A percentile compares a stretch with the other conserved stretches of the same genome.
phyloP scores from a whole-genome alignment of 768 basidiomycete species.

The Leccinum ochraceum region DNA sequence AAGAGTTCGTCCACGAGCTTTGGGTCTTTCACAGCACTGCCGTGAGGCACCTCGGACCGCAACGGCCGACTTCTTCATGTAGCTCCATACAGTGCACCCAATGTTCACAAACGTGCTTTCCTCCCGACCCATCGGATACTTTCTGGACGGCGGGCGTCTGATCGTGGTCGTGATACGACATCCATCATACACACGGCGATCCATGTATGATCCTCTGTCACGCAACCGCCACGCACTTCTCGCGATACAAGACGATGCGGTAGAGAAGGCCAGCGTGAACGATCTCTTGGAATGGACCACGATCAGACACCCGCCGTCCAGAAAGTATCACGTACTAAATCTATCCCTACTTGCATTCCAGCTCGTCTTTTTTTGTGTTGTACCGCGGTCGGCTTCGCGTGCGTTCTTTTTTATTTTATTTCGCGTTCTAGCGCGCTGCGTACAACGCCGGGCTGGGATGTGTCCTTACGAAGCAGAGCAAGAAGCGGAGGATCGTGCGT shows the following conservation, averaged over 20 bases:
- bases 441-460: conserved; percentile 95
- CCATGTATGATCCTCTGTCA: conserved; percentile 1
- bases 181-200: too few species aligned
- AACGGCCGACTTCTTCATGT: too few species aligned
- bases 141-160: too few species aligned
- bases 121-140: too few species aligned
- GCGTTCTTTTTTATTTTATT: conserved; percentile 89
- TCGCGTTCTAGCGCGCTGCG: conserved; percentile 88
- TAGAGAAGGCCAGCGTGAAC: conserved; percentile 8
- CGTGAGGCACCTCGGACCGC: too few species aligned
- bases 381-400: conserved; percentile 55
- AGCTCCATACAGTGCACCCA: too few species aligned
- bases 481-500: conserved; percentile 90
- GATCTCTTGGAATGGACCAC: too few species aligned
- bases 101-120: too few species aligned
- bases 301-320: too few species aligned
- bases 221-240: conserved; percentile 2
- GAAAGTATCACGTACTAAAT: conserved; percentile 58
- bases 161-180: too few species aligned
- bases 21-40: too few species aligned
- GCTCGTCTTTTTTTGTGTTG: conserved; percentile 63
- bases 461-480: conserved; percentile 94
- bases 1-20: too few species aligned
- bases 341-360: conserved; percentile 79
- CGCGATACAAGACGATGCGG: conserved; percentile 11